A percentile compares a stretch with the other conserved stretches of the same genome.
Conservation (phyloP, 805 yeast genomes). For the Yarrowia hollandica region DNA sequence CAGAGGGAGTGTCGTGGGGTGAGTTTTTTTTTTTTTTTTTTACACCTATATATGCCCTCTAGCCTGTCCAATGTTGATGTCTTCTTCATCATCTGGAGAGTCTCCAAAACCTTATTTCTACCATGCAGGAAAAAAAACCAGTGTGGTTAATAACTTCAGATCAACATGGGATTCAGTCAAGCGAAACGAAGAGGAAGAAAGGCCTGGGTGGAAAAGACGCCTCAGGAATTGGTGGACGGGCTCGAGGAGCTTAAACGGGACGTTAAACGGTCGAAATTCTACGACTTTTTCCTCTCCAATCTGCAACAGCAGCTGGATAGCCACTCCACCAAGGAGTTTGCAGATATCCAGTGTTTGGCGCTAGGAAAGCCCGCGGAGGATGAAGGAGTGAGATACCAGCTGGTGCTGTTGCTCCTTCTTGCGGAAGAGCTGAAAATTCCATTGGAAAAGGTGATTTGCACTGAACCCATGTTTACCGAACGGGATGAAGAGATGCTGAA, state of each 20-base stretch:
- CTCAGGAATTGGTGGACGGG: slow-evolving; percentile 31
- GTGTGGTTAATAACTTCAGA: neutral
- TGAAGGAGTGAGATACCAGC: slow-evolving; percentile 62
- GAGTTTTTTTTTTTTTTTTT: neutral
- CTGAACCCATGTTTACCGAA: slow-evolving; percentile 62
- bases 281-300: neutral
- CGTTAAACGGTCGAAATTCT: slow-evolving; percentile 31
- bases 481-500: slow-evolving; percentile 47
- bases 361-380: slow-evolving; percentile 65
- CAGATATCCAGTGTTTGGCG: slow-evolving; percentile 62
- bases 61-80: neutral
- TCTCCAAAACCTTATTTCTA: neutral
- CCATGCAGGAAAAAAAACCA: slow-evolving; percentile 4
- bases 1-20: neutral
- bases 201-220: slow-evolving; percentile 33
- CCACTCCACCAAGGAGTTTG: slow-evolving; percentile 20
- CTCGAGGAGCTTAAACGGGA: slow-evolving; percentile 24
- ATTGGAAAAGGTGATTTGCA: slow-evolving; percentile 47
- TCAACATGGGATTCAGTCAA: slow-evolving; percentile 21
- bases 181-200: slow-evolving; percentile 25
- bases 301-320: slow-evolving; percentile 3
- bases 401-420: slow-evolving; percentile 57
- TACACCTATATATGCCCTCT: neutral
- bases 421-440: slow-evolving; percentile 37
- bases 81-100: too few relatives aligned